Percentiles rank a stretch among this genome's conserved stretches.
phyloP scores from a whole-genome alignment of 2,329 filamentous ascomycete species.

The Microdochium nivale region DNA sequence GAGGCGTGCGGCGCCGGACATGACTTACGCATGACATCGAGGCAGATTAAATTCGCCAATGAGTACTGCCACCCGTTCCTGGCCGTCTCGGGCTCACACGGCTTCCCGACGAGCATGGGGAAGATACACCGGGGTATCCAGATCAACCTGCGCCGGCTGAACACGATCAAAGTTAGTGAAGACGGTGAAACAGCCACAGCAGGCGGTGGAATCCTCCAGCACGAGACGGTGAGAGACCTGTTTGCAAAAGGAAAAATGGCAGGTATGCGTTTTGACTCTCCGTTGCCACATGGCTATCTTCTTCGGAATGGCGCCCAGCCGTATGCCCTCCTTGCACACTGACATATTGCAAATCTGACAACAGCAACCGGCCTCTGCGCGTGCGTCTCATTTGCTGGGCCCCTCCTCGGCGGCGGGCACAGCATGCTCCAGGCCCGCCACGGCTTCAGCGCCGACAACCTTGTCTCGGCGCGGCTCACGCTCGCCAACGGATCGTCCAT shows the following conservation, averaged over 20 bases:
- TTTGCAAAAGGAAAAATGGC: conserved; percentile 33
- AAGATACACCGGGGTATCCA: conserved; percentile 29
- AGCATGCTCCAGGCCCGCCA: conserved; percentile 44
- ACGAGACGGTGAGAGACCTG: conserved; percentile 25
- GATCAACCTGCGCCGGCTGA: conserved; percentile 28
- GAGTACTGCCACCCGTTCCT: conserved; percentile 26
- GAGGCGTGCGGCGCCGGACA: too few relatives aligned
- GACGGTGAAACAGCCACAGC: conserved; percentile 26
- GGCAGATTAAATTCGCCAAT: conserved; percentile 32
- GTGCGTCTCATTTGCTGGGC: conserved; percentile 35
- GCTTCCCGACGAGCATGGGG: conserved; percentile 25
- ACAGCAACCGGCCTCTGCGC: conserved; percentile 34
- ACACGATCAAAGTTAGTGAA: conserved; percentile 20
- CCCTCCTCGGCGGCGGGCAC: conserved; percentile 48
- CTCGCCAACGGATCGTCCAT: conserved; percentile 33
- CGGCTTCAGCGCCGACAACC: conserved; percentile 44
- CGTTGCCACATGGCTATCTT: too few relatives aligned
- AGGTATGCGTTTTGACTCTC: too few relatives aligned
- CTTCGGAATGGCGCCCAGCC: too few relatives aligned
- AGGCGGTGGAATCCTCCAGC: conserved; percentile 28
- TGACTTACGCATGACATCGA: too few relatives aligned
- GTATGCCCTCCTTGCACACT: too few relatives aligned
- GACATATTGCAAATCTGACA: background rate
- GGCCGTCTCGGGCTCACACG: conserved; percentile 28
- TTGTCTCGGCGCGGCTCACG: conserved; percentile 41